Evolutionary conservation across 192 early-diverging fungal species (phyloP).

Genomic region (Podila clonocystis): DNA sequence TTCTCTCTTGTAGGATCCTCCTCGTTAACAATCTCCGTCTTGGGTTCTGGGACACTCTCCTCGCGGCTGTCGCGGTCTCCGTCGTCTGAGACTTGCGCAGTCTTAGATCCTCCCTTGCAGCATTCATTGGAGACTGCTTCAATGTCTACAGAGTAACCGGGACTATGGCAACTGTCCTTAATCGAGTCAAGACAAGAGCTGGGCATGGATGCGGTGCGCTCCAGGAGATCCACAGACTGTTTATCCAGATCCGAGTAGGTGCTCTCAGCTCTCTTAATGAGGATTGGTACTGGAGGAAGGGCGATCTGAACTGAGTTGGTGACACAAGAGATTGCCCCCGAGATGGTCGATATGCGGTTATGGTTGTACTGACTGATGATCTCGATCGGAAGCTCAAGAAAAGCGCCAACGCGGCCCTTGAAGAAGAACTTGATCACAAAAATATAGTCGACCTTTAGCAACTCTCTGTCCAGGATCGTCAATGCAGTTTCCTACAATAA

Average conservation of each 20-base stretch:
- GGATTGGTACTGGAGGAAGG: conserved; percentile 33
- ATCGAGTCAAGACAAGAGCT: too few species aligned
- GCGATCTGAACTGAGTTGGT: conserved; percentile 46
- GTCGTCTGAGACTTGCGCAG: too few species aligned
- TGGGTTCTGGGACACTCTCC: too few species aligned
- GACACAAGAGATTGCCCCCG: conserved; percentile 38
- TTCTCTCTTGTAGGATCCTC: too few species aligned
- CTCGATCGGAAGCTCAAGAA: conserved; percentile 42
- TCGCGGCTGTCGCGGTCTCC: too few species aligned
- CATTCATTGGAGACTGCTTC: too few species aligned
- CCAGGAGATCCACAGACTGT: too few species aligned
- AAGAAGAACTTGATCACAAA: conserved; percentile 53
- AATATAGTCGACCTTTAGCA: conserved; percentile 38
- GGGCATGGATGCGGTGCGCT: too few species aligned
- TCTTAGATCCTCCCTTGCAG: too few species aligned
- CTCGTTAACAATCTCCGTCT: too few species aligned
- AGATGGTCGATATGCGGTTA: conserved; percentile 47
- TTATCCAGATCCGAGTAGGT: background rate
- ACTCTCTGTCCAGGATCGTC: conserved; percentile 36
- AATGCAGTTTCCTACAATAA: conserved; percentile 29
- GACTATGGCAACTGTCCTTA: too few species aligned
- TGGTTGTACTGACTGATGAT: conserved; percentile 49
- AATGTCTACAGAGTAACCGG: too few species aligned
- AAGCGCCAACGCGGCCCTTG: conserved; percentile 41
- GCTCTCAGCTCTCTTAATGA: conserved; percentile 16